phyloP scores from a whole-genome alignment of 1,139 yeast genomes.

The Scheffersomyces cryptocercus region DNA sequence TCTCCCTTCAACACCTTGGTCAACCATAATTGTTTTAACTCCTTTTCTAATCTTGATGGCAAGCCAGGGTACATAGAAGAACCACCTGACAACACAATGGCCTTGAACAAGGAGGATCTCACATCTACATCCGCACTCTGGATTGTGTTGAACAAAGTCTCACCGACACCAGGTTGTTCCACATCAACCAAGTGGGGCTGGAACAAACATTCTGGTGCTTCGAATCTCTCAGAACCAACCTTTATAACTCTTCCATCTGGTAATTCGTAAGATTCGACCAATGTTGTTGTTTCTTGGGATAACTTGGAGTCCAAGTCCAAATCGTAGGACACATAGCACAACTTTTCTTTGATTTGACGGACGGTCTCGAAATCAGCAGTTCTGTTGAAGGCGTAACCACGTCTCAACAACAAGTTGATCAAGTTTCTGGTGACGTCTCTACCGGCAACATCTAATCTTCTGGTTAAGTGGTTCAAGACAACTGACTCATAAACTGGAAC shows the following conservation, averaged over 20 bases:
- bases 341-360: slow-evolving; percentile 93
- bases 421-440: slow-evolving; percentile 95
- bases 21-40: slow-evolving; percentile 94
- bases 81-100: slow-evolving; percentile 95
- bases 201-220: slow-evolving; percentile 97
- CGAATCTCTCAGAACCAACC: slow-evolving; percentile 94
- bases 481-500: slow-evolving; percentile 98
- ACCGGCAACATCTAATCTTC: slow-evolving; percentile 95
- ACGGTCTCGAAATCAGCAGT: slow-evolving; percentile 99
- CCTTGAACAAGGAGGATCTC: slow-evolving; percentile 83
- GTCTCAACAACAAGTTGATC: slow-evolving; percentile 84
- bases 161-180: slow-evolving; percentile 97
- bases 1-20: slow-evolving; percentile 85
- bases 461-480: slow-evolving; percentile 88
- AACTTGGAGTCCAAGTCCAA: slow-evolving; percentile 83
- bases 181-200: slow-evolving; percentile 97
- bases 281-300: slow-evolving; percentile 90
- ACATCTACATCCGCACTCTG: slow-evolving; percentile 95
- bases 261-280: slow-evolving; percentile 87
- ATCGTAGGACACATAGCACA: slow-evolving; percentile 94
- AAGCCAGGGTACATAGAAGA: slow-evolving; percentile 99
- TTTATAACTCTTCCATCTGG: slow-evolving; percentile 96
- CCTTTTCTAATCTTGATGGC: slow-evolving; percentile 94
- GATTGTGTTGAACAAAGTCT: slow-evolving; percentile 83
- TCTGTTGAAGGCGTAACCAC: slow-evolving; percentile 97